Conservation (phyloP, 257 asterid species). For the Parsonsia alboflavescens region DNA sequence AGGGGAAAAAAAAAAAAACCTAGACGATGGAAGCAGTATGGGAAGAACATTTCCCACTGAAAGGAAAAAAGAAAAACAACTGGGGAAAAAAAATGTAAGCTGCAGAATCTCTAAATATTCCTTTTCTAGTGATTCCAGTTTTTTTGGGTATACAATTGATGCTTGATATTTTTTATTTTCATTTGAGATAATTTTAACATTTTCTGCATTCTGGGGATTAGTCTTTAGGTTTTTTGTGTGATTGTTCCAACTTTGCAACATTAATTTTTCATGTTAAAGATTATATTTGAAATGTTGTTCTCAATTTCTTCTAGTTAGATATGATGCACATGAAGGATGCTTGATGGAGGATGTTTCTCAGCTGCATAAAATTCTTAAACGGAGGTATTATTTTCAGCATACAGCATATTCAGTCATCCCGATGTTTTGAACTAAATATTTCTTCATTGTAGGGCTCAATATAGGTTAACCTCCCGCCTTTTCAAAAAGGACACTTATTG, state of each 20-base stretch:
- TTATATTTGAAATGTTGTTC: slow-evolving; percentile 17
- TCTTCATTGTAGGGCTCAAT: neutral
- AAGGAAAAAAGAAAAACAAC: neutral
- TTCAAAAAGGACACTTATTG: neutral
- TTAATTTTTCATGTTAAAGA: slow-evolving; percentile 1
- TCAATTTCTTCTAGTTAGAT: slow-evolving; percentile 68
- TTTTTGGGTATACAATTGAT: neutral
- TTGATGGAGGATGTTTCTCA: slow-evolving; percentile 59
- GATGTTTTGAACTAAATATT: neutral
- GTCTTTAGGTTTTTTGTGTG: neutral
- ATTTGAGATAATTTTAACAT: neutral
- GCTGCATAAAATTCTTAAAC: slow-evolving; percentile 66
- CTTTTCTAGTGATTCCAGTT: neutral
- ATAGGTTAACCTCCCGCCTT: neutral
- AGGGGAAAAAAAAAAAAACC: too few species aligned
- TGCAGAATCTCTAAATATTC: neutral
- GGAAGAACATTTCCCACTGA: neutral
- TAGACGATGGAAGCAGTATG: neutral
- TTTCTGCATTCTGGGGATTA: neutral
- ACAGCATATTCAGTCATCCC: neutral
- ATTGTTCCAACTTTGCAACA: neutral
- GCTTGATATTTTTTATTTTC: neutral
- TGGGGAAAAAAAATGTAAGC: neutral
- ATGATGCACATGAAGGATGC: slow-evolving; percentile 59
- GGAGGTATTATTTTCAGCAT: slow-evolving; percentile 48